Conservation (phyloP, 495 filamentous ascomycete species). For the Rostrohypoxylon terebratum region DNA sequence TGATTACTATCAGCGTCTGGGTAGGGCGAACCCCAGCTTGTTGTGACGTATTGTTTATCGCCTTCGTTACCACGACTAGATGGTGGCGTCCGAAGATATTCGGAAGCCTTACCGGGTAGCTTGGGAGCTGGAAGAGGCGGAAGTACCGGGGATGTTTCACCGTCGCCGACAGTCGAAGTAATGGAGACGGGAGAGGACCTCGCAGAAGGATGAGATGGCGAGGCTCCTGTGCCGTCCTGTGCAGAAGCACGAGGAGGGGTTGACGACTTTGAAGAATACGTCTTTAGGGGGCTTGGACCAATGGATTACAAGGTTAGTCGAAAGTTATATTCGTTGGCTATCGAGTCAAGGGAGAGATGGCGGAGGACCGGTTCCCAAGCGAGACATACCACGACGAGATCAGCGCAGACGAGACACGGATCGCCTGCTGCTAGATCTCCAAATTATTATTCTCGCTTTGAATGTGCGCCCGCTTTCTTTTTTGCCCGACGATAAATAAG, state of each 20-base stretch:
- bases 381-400: conserved; percentile 61
- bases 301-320: conserved; percentile 39
- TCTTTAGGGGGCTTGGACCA: conserved; percentile 53
- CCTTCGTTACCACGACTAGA: conserved; percentile 47
- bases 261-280: conserved; percentile 63
- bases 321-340: conserved; percentile 5
- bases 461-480: conserved; percentile 38
- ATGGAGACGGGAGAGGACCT: conserved; percentile 62
- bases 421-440: conserved; percentile 67
- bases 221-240: conserved; percentile 59
- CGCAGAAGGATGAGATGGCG: conserved; percentile 46
- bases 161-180: conserved; percentile 65
- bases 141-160: conserved; percentile 63
- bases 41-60: conserved; percentile 65
- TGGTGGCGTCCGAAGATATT: conserved; percentile 64
- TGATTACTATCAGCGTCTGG: conserved; percentile 60
- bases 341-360: conserved; percentile 22
- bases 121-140: conserved; percentile 64
- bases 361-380: conserved; percentile 14
- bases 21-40: conserved; percentile 82
- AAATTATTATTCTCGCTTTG: conserved; percentile 46
- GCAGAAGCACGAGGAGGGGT: conserved; percentile 66
- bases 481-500: conserved; percentile 33
- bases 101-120: conserved; percentile 60
- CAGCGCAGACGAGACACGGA: conserved; percentile 65